Base-by-base conservation (phyloP, 495 filamentous ascomycete species). In the Aspergillus indologenus region DNA sequence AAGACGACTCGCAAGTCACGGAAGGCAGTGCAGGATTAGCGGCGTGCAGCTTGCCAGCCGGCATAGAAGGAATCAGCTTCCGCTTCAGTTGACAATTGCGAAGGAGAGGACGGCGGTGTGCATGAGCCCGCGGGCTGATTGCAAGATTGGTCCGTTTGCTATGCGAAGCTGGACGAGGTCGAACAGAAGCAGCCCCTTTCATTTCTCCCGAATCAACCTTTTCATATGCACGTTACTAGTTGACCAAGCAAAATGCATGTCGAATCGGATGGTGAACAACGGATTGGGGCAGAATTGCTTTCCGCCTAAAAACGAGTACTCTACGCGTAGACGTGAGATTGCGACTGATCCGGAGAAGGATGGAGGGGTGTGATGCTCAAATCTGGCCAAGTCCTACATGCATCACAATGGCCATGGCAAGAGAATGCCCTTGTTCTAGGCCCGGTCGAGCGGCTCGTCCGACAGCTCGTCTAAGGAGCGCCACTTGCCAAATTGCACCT, bases 21-120 rank as follows among this genome's bases (percentile, higher is more conserved):
- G 40, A 20, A 52, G 31, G 44, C n/a, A n/a, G 58, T 31, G 20
- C 20, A 60, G 48, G 31, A 22, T 11, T 40, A 40, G 34, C 34
- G 34, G 34, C 34, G 34, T 40, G 34, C 34, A 40, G 34, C 34
- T 40, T 40, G 34, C 34, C 34, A 40, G 34, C 34, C 34, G 34
- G 45, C 31, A 19, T 48, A 51, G 9, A 51, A 45, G 51, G n/a
- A 26, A 56, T 51, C 46, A 31, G 44, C 47, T 44, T 43, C 44
- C 29, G 24, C 5, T 51, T 24, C 29, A 21, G 47, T 59, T 22
- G 34, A 61, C 24, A 31, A 42, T 57, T 46, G 34, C 5, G 12
- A 40, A 7, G 34, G 12, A 40, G 5, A 15, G 34, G 34, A 54
- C 49, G 56, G 64, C 64, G 64, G 61, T 67, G 61, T 67, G 56